These are phyloP conservation scores for Cryptosporidium sp. DNA, from an alignment of 169 alveolate species.

Conservation along the genomic window DNA sequence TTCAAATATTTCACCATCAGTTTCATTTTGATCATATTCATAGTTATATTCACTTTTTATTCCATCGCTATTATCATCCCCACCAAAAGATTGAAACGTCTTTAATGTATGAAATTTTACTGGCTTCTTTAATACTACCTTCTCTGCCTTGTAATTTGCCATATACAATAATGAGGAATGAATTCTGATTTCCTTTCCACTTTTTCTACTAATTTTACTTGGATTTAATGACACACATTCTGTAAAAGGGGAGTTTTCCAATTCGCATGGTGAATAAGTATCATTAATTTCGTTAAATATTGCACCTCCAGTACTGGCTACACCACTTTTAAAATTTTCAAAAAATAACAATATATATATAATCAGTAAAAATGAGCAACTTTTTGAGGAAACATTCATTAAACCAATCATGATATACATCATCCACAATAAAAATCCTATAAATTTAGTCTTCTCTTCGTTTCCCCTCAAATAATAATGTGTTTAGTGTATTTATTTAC, in stretches of 20 bases:
- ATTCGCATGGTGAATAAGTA: conserved; percentile 33
- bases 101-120: conserved; percentile 14
- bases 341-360: background rate
- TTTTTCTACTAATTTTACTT: background rate
- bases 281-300: background rate
- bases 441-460: background rate
- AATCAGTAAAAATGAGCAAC: background rate
- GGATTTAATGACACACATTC: conserved; percentile 65
- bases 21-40: background rate
- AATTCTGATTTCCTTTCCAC: conserved; percentile 4
- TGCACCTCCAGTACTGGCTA: background rate
- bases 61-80: background rate
- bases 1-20: background rate
- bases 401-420: background rate
- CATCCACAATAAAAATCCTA: background rate
- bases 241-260: conserved; percentile 17
- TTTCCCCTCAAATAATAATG: background rate
- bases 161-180: conserved; percentile 52
- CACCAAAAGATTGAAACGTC: background rate
- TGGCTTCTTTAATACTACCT: conserved; percentile 25
- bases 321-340: background rate
- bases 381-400: background rate
- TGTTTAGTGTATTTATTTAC: background rate
- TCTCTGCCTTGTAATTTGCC: conserved; percentile 12
- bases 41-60: background rate